Conservation (phyloP, 73 alveolate species). For the Paramecium pentaurelia region DNA sequence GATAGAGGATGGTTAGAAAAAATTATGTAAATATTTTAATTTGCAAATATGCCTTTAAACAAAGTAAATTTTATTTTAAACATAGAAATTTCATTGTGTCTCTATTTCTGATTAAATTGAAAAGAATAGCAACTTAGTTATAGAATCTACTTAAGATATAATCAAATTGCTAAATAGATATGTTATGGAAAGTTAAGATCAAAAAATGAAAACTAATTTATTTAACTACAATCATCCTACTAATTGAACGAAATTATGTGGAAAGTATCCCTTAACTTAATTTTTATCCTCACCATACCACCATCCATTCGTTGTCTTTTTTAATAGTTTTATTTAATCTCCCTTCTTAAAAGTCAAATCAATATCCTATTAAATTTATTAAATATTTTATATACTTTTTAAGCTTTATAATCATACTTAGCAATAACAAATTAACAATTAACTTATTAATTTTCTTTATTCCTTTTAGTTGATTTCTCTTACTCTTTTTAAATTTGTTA, state of each 20-base stretch:
- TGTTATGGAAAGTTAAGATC: not conserved
- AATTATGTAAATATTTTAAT: not conserved
- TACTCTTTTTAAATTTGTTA: slow-evolving; percentile 2
- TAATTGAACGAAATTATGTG: slow-evolving; percentile 49
- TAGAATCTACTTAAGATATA: not conserved
- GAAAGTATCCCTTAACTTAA: slow-evolving; percentile 20
- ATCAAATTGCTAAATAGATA: not conserved
- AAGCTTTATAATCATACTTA: slow-evolving; percentile 40
- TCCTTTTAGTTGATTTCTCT: not conserved
- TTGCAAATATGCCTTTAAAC: not conserved
- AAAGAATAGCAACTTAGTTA: not conserved
- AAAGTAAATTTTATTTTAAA: not conserved
- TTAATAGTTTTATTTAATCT: not conserved
- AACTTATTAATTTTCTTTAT: not conserved
- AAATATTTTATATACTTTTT: not conserved
- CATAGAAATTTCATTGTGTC: slow-evolving; percentile 7
- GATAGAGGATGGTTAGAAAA: not conserved
- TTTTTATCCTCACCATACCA: slow-evolving; percentile 33
- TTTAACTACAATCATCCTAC: slow-evolving; percentile 9
- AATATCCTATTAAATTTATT: not conserved
- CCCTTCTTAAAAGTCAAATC: slow-evolving; percentile 37
- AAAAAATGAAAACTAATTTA: not conserved
- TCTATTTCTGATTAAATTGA: not conserved
- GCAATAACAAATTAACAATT: not conserved
- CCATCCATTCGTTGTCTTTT: slow-evolving; percentile 46